Base-by-base conservation (phyloP, 2,329 filamentous ascomycete species). In the Penicillium sp. region DNA sequence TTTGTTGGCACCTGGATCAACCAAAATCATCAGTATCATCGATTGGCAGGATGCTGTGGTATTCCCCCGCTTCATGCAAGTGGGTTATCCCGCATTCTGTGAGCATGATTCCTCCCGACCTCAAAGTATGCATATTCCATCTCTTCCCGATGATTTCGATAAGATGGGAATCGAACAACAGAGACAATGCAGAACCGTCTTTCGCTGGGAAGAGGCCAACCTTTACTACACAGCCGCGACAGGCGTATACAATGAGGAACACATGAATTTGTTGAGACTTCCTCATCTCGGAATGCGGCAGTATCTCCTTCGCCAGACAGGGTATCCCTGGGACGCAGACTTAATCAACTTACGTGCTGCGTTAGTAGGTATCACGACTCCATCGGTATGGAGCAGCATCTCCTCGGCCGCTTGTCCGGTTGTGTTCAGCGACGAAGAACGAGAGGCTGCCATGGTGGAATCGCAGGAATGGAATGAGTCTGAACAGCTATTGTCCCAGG, bases 311-410 rank as follows among this genome's bases (percentile, higher is more conserved):
- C 59, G 50, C 21, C 60, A 69, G 41, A 67, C 59, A 46, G 61
- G 60, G 29, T 69, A 65, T 60, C 65, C 65, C 16, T 69, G 57
- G 64, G 63, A 69, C 40, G 60, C 57, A 41, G 66, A 69, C 47
- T 2, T 68, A 4, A 67, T 69, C 9, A 70, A 67, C 31, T 46
- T 69, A 23, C 62, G 60, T 42, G 58, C 61, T 46, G 65, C 62
- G 2, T 51, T 68, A 38, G 60, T 68, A 31, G 61, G 63, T 9
- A 60, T 66, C 40, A 68, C 61, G 4, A 61, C 44, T 21, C 48
- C 55, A 16, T 56, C 41, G 4, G 54, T 65, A 45, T 65, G 2
- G 76, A 75, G 29, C 74, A 72, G 47, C 64, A 78, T 64, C 66
- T 79, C 45, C 64, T 77, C 35, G 65, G 45, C 44, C 9, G 25